Base-by-base conservation (phyloP, 2,329 filamentous ascomycete genomes). In the Ophiobolus disseminans region DNA sequence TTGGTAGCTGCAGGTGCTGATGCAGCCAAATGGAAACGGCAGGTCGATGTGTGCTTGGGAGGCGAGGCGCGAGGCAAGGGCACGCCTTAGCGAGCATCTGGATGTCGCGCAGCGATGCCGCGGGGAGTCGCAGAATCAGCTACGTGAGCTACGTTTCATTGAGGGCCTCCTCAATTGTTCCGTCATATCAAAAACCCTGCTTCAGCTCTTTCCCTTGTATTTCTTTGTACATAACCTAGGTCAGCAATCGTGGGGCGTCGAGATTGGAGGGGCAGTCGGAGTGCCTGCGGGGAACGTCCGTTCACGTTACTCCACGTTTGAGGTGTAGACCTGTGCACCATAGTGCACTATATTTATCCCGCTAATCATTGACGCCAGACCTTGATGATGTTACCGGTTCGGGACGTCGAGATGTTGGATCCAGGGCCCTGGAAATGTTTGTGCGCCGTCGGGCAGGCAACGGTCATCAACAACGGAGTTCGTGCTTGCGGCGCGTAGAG, bases 241-340 rank as follows among this genome's bases (percentile, higher is more conserved):
- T 25, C 25, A 40, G 36, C 28, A 31, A 17, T 17, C 11, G n/a
- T 5, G 11, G 19, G 13, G 11, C 25, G 21, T n/a, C 19, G 23
- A 34, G 34, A 34, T 45, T 38, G 38, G n/a, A 32, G 43, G 43
- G 26, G 26, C 20, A 22, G 17, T 31, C n/a, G 28, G 17, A 32
- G 26, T 19, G 35, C 43, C 32, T 23, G 35, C 25, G 25, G 43
- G 35, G 35, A 43, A 39, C 30, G 14, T 35, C 25, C 28, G 35
- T 39, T 45, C 20, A 21, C 43, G 43, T 45, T 39, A 34, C 43
- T 45, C 43, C 35, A 40, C 25, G 36, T 34, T 39, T 45, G 19
- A 40, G 21, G 40, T 19, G 35, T 16, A 25, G 26, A 38, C 17
- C 34, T 37, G 34, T 39, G 43, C 36, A 23, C 19, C n/a, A 14